A percentile compares a stretch with the other conserved stretches of the same genome.
Conservation (phyloP, 2,329 filamentous ascomycete species). For the Pestalotiopsis sp. region DNA sequence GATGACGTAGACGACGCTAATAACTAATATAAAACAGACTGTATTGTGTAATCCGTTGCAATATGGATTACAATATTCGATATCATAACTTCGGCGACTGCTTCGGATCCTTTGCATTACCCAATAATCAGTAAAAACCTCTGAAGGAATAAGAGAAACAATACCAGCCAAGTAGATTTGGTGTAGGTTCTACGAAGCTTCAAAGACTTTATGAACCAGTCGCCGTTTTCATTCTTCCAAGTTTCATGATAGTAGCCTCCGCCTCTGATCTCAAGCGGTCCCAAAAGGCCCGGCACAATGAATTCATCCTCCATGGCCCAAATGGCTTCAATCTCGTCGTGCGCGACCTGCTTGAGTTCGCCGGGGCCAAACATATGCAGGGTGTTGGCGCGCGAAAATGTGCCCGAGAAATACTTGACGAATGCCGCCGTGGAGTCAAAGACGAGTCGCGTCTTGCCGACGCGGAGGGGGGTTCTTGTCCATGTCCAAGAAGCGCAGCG, state of each 20-base stretch:
- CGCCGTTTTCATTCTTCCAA: neutral
- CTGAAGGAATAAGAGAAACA: neutral
- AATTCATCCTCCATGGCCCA: neutral
- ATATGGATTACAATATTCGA: neutral
- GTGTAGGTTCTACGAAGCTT: neutral
- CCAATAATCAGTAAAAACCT: neutral
- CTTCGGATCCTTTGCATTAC: neutral
- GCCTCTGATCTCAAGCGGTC: neutral
- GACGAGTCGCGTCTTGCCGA: neutral
- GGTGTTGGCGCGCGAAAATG: neutral
- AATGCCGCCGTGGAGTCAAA: neutral
- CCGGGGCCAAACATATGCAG: neutral
- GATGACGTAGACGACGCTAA: neutral
- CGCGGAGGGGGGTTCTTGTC: neutral
- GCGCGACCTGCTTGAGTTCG: neutral
- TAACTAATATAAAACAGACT: neutral
- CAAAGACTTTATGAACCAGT: neutral
- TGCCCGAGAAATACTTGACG: neutral
- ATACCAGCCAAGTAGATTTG: neutral
- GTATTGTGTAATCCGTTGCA: neutral
- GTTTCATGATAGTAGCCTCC: neutral
- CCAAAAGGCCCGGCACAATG: neutral
- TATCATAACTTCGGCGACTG: neutral
- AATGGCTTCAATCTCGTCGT: neutral
- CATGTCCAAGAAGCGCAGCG: neutral